Evolutionary conservation across 2,329 filamentous ascomycete genomes (phyloP).

Genomic region (Calonectria hawksworthii): DNA sequence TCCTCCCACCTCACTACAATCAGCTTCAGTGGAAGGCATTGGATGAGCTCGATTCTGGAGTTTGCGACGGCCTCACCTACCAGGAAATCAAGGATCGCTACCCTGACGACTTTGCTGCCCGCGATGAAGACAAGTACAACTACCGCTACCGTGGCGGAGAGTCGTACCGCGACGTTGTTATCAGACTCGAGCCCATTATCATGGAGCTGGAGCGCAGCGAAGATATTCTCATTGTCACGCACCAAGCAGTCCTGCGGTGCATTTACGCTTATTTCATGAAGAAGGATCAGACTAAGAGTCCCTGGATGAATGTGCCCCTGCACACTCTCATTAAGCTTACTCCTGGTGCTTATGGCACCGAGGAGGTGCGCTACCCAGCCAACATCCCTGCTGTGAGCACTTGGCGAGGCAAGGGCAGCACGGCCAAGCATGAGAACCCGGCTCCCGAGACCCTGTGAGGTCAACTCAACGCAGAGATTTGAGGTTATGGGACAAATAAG

Average conservation of each 20-base stretch:
- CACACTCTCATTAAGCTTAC: constrained; percentile 98
- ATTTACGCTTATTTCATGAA: constrained; percentile 99
- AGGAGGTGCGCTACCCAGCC: constrained; percentile 88
- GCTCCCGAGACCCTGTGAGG: constrained; percentile 52
- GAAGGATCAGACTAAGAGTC: constrained; percentile 89
- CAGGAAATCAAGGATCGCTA: constrained; percentile 92
- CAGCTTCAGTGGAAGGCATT: constrained; percentile 99
- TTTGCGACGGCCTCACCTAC: constrained; percentile 97
- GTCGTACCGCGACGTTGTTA: constrained; percentile 96
- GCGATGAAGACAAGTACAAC: constrained; percentile 99
- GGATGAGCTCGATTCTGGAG: constrained; percentile 95
- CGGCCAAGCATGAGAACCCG: constrained; percentile 86
- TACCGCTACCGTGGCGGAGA: constrained; percentile 98
- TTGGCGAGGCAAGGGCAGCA: constrained; percentile 93
- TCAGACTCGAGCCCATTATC: constrained; percentile 97
- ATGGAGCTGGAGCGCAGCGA: constrained; percentile 98
- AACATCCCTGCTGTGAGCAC: constrained; percentile 97
- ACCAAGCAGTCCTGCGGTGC: constrained; percentile 95
- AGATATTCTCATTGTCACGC: constrained; percentile 97
- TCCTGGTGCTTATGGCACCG: constrained; percentile 92
- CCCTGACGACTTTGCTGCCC: constrained; percentile 94
- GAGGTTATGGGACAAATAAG: background rate
- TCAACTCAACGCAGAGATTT: background rate
- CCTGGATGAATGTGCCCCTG: constrained; percentile 98
- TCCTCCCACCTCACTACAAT: constrained; percentile 85